phyloP scores from a whole-genome alignment of 495 filamentous ascomycete genomes.

The Aspergillus olivimuriae region DNA sequence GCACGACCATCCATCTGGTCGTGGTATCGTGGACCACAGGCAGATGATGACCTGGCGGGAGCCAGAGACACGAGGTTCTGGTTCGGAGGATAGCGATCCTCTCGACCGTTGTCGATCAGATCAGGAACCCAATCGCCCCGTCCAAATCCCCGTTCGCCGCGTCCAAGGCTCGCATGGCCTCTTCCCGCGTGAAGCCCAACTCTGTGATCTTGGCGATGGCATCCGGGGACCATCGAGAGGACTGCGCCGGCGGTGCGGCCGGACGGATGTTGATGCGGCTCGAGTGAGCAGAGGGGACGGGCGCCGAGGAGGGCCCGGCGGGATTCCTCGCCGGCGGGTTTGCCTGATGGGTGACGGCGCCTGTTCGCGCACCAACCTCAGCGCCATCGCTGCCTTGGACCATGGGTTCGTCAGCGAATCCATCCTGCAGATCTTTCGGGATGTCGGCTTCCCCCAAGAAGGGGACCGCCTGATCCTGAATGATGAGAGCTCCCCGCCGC shows the following conservation, averaged over 20 bases:
- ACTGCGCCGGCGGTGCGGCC: slow-evolving; percentile 16
- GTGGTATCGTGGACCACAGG: not conserved
- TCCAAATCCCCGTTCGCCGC: slow-evolving; percentile 82
- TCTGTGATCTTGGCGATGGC: slow-evolving; percentile 60
- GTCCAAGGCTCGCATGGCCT: slow-evolving; percentile 74
- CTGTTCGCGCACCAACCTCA: slow-evolving; percentile 76
- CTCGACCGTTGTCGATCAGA: too few species aligned
- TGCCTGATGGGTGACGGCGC: slow-evolving; percentile 64
- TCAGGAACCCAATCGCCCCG: slow-evolving; percentile 76
- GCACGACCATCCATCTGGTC: not conserved
- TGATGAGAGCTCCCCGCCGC: slow-evolving; percentile 66
- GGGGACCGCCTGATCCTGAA: slow-evolving; percentile 78
- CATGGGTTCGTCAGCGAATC: slow-evolving; percentile 71
- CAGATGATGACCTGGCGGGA: too few species aligned
- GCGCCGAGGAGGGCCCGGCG: slow-evolving; percentile 22
- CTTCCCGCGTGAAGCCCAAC: slow-evolving; percentile 70
- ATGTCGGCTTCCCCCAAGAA: slow-evolving; percentile 94
- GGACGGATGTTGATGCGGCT: slow-evolving; percentile 26
- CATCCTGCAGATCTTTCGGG: slow-evolving; percentile 66
- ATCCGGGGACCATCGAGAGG: slow-evolving; percentile 36
- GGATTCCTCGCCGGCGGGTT: slow-evolving; percentile 22
- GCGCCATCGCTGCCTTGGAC: slow-evolving; percentile 80
- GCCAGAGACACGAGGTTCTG: too few species aligned
- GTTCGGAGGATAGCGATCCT: too few species aligned
- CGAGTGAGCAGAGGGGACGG: slow-evolving; percentile 23